A percentile compares a stretch with the other conserved stretches of the same genome.
Evolutionary conservation across 2,329 filamentous ascomycete genomes (phyloP).

Genomic region (Beauveria brongniartii): DNA sequence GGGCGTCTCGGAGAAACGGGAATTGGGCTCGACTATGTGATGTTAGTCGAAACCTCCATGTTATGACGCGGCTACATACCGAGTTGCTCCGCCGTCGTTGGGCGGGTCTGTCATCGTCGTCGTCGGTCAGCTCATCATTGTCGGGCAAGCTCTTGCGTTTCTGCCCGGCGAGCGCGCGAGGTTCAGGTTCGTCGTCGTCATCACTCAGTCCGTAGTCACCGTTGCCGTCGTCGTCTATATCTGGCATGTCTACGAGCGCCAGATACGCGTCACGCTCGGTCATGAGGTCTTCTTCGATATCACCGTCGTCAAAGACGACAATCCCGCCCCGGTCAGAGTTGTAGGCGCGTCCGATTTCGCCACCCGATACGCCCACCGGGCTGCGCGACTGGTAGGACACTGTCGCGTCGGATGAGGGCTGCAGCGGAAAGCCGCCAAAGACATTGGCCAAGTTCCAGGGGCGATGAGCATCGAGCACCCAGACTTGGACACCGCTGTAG

Average conservation of each 20-base stretch:
- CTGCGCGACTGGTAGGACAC: conserved; percentile 42
- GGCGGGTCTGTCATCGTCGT: conserved; percentile 66
- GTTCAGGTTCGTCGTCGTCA: conserved; percentile 37
- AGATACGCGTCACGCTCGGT: conserved; percentile 75
- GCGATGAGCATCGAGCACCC: conserved; percentile 84
- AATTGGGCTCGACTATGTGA: conserved; percentile 53
- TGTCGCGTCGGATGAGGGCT: conserved; percentile 41
- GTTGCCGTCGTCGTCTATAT: conserved; percentile 70
- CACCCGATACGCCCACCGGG: conserved; percentile 61
- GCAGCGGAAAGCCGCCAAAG: conserved; percentile 65
- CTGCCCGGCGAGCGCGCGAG: conserved; percentile 45
- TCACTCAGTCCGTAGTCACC: conserved; percentile 53
- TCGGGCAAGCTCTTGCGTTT: conserved; percentile 79
- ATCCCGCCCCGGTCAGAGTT: conserved; percentile 77
- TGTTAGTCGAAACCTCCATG: conserved; percentile 9
- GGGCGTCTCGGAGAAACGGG: conserved; percentile 55
- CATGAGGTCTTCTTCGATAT: conserved; percentile 75
- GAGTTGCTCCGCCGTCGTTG: conserved; percentile 85
- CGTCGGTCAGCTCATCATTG: conserved; percentile 57
- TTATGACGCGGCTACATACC: conserved; percentile 38
- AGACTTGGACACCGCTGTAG: conserved; percentile 84
- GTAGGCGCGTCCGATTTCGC: conserved; percentile 64
- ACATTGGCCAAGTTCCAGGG: conserved; percentile 95
- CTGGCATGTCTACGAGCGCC: conserved; percentile 83
- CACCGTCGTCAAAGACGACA: conserved; percentile 91